Evolutionary conservation across 73 alveolate species (phyloP), one percentile per base, ranked within the genome.

Genomic region (Symbiodinium pilosum): DNA sequence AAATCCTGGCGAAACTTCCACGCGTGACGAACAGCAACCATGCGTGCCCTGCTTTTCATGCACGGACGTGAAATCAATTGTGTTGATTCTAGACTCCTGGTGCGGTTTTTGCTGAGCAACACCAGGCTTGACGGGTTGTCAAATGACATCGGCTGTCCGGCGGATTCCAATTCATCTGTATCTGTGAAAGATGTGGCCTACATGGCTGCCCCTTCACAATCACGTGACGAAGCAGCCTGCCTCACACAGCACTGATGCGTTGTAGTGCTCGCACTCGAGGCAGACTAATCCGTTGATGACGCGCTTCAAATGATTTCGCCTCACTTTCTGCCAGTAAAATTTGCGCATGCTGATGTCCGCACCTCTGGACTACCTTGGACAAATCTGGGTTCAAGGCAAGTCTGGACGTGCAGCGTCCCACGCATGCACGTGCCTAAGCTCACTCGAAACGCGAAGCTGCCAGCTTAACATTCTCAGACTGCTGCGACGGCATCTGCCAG

Each of bases 261-360:
- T 93, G 98, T 93, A 93, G 98, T 93, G 98, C 98, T 93, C 98
- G 84, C 98, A 93, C 84, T 93, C 98, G 68, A 93, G 43, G 98
- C 98, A 93, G 9, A 93, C 98, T 38, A 93, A 39, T 56, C 98
- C 98, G 16, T 93, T 93, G 98, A 93, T 93, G 41, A 93, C 98
- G n/a, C 98, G 98, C 84, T 93, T 93, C 93, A 93, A 30, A 71
- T 93, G 98, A 41, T 93, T 93, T 40, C 98, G 92, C 85, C 85
- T 73, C 2, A 38, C 81, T 24, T n/a, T 1, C 81, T 47, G 21
- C 59, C 6, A 47, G 59, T 47, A 14, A 47, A 6, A 14, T 14
- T 64, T 0, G 24, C 30, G 81, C 81, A 9, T n/a, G 32, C 38
- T 64, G 38, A 26, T 24, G 38, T 1, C 38, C 30, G 39, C 24